Evolutionary conservation across 305 asterid species (phyloP).

Genomic region (Lippia alba): DNA sequence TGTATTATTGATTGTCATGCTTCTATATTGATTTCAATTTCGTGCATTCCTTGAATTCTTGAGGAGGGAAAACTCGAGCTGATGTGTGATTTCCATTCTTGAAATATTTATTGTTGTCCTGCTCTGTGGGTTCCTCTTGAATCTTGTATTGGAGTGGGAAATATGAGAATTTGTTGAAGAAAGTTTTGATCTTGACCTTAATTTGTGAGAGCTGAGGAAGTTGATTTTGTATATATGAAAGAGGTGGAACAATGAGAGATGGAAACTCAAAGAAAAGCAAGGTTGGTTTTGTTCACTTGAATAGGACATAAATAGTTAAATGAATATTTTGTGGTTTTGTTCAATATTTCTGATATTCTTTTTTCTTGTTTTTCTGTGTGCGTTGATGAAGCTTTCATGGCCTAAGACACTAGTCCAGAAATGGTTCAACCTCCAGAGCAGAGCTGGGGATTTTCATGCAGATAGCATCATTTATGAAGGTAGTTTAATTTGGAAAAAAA

Average conservation of each 20-base stretch:
- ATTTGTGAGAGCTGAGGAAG: slow-evolving; percentile 1
- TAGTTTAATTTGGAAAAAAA: slow-evolving; percentile 29
- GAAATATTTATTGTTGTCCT: not conserved
- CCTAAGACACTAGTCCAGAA: slow-evolving; percentile 80
- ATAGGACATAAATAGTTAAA: slow-evolving; percentile 23
- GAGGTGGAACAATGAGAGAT: slow-evolving; percentile 75
- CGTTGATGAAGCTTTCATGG: slow-evolving; percentile 69
- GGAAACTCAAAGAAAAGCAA: slow-evolving; percentile 73
- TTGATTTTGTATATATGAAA: slow-evolving; percentile 48
- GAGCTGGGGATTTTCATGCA: slow-evolving; percentile 73
- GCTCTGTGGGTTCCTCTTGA: slow-evolving; percentile 5
- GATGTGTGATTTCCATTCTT: slow-evolving; percentile 23
- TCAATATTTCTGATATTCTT: slow-evolving; percentile 11
- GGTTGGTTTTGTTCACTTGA: slow-evolving; percentile 46
- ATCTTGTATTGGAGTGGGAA: slow-evolving; percentile 20
- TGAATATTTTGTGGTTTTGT: slow-evolving; percentile 19
- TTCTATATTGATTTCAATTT: slow-evolving; percentile 29
- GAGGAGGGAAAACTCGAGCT: not conserved
- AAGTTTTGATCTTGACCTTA: slow-evolving; percentile 46
- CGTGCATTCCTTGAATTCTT: slow-evolving; percentile 21
- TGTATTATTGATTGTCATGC: slow-evolving; percentile 43
- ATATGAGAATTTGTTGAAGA: slow-evolving; percentile 1
- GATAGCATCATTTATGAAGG: slow-evolving; percentile 69
- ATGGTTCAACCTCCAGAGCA: slow-evolving; percentile 74
- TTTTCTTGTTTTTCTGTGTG: slow-evolving; percentile 1